Percentiles rank a stretch among this genome's conserved stretches.
These are phyloP conservation scores for Amauroascus verrucosus DNA, from an alignment of 2,329 filamentous ascomycete genomes.

Conservation along the genomic window DNA sequence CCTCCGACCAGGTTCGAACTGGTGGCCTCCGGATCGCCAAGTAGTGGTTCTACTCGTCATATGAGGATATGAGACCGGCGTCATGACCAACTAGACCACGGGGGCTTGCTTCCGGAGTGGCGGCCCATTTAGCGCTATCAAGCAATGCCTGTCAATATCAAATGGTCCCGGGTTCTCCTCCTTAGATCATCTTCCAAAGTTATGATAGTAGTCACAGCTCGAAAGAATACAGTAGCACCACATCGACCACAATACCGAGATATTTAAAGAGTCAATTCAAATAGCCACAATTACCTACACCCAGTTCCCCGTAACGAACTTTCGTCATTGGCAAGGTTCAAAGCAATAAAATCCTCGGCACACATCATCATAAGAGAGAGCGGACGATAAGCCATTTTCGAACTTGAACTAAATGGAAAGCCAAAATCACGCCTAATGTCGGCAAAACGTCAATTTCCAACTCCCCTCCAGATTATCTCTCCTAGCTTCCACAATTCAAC, in stretches of 20 bases:
- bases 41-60: constrained; percentile 6
- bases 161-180: too few relatives aligned
- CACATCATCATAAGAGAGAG: not conserved
- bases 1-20: constrained; percentile 13
- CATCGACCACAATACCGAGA: not conserved
- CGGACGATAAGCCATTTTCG: not conserved
- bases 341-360: not conserved
- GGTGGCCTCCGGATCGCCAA: constrained; percentile 11
- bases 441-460: not conserved
- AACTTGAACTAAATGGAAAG: not conserved
- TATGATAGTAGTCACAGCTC: too few relatives aligned
- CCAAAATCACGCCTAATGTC: not conserved
- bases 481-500: not conserved
- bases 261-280: not conserved
- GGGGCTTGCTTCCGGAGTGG: not conserved
- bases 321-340: not conserved
- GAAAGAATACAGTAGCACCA: not conserved
- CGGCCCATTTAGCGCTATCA: not conserved
- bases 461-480: not conserved
- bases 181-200: too few relatives aligned
- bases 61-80: constrained; percentile 11
- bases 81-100: constrained; percentile 13
- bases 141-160: not conserved
- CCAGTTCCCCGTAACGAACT: not conserved
- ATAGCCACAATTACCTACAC: not conserved